Base-by-base conservation (phyloP, 78 protist genomes). In the Emiliania huxleyi region DNA sequence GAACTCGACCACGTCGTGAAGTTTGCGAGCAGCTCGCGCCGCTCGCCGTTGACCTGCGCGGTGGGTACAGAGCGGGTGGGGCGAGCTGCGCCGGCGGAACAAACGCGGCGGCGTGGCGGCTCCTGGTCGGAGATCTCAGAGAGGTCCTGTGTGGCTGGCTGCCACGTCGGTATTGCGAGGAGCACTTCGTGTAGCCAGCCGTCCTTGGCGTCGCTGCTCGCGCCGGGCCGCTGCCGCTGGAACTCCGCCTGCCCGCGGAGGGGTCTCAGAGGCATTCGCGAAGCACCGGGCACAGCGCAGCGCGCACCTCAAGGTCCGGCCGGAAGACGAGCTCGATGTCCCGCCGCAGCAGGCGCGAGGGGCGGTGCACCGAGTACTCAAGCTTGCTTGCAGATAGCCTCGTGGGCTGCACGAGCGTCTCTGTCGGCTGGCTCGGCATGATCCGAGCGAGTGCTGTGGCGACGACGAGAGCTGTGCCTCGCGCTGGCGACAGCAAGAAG, bases 291-390 rank as follows among this genome's bases (percentile, higher is more conserved):
- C 62, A 52, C 29, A 15, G 29, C 8, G 62, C 62, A 52, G 62
- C 15, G n/a, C n/a, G 62, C 62, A 52, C 62, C 62, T 52, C 62
- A 52, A 81, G 55, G 38, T 44, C 89, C 6, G 89, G 89, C 0
- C 89, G 89, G 89, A 81, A 81, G 56, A 81, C 89, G 25, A 44
- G 49, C 89, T 42, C 56, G 89, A 81, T 44, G 56, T 81, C 89
- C 1, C 23, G 23, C 1, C 52, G 89, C 38, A 81, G 89, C 56
- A 81, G 89, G 29, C 89, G 11, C 38, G 89, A 81, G 18, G 89
- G 89, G 23, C 56, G 49, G 56, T 81, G 89, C 23, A 81, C 25
- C n/a, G 56, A 44, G 48, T 23, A 8, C 40, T 81, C 89, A 35
- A 44, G 0, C 29, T 29, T 1, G 38, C 2, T 5, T 12, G 21